Evolutionary conservation across 495 filamentous ascomycete genomes (phyloP), one percentile per base, ranked within the genome.

Genomic region (Parmelia sp.): DNA sequence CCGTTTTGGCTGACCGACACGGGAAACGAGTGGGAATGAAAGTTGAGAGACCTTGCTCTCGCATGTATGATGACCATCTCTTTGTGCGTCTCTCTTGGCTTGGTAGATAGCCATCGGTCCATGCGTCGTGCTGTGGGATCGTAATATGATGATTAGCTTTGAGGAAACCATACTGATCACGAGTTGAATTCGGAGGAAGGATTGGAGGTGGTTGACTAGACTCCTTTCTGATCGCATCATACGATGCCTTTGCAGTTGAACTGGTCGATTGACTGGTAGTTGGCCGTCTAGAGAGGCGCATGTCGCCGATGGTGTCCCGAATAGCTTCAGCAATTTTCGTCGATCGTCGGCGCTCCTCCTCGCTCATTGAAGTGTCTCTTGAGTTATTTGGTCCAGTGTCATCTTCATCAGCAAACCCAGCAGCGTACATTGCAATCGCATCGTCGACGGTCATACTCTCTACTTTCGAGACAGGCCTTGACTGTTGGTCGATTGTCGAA

Each of bases 141-240:
- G 82, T 87, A 58, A 96, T 82, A 68, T 96, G 86, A 67, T 90
- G 85, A 14, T 80, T 91, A n/a, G 85, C 83, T 75, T 96, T 98
- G 25, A 87, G 86, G 71, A 98, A 98, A 3, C 94, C 94, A 72
- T 96, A 94, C 33, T 88, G 84, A 74, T 96, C 92, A n/a, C 90
- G 85, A 65, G 66, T 70, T 8, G 73, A 72, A 27, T 70, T 75
- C 57, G 68, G 72, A 56, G 68, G 64, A 33, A 70, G 60, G 45
- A 79, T 66, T n/a, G 70, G 72, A 10, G 74, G 78, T 66, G 53
- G 61, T 56, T 65, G 6, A 72, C 70, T 10, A 51, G 39, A 39
- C 15, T 57, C 12, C 71, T 70, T 57, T 79, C 77, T 29, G 67
- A 68, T 3, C 66, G 68, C 44, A 75, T 72, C 21, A 62, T 66